Conservation (phyloP, 2,329 filamentous ascomycete genomes). For the Podosphaera fusca region DNA sequence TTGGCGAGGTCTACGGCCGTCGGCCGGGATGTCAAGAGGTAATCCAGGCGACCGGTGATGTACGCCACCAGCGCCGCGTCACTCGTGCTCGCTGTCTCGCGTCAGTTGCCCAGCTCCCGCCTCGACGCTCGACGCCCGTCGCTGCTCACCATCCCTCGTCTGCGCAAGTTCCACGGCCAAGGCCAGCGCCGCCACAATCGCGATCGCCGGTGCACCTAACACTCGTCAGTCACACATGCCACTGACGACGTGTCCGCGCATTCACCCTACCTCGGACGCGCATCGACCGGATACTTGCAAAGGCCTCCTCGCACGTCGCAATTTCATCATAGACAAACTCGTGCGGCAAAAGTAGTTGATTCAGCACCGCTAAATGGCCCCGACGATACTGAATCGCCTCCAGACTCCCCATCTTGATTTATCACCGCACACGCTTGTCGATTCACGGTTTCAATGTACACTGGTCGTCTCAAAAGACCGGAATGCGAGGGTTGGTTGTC, state of each 20-base stretch:
- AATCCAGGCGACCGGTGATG: constrained; percentile 58
- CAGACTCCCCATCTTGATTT: constrained; percentile 21
- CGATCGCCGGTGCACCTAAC: constrained; percentile 70
- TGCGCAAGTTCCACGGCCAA: constrained; percentile 64
- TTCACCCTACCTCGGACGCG: constrained; percentile 32
- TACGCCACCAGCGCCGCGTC: constrained; percentile 39
- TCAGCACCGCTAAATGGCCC: constrained; percentile 52
- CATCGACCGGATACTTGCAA: constrained; percentile 67
- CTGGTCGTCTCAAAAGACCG: too few relatives aligned
- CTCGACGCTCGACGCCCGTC: too few relatives aligned
- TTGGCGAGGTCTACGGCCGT: constrained; percentile 91
- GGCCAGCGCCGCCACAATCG: constrained; percentile 82
- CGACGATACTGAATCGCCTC: constrained; percentile 57
- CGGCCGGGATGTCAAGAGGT: constrained; percentile 69
- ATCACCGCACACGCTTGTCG: too few relatives aligned
- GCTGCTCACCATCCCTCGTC: constrained; percentile 21
- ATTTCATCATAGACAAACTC: constrained; percentile 57
- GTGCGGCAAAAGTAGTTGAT: constrained; percentile 65
- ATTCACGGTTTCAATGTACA: too few relatives aligned
- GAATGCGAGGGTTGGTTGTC: too few relatives aligned
- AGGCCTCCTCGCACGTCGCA: constrained; percentile 48
- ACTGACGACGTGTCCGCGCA: too few relatives aligned
- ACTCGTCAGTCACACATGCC: too few relatives aligned
- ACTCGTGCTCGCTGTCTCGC: background rate
- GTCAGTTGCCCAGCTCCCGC: too few relatives aligned